phyloP scores from a whole-genome alignment of 768 basidiomycete genomes.

The Megacollybia marginata region DNA sequence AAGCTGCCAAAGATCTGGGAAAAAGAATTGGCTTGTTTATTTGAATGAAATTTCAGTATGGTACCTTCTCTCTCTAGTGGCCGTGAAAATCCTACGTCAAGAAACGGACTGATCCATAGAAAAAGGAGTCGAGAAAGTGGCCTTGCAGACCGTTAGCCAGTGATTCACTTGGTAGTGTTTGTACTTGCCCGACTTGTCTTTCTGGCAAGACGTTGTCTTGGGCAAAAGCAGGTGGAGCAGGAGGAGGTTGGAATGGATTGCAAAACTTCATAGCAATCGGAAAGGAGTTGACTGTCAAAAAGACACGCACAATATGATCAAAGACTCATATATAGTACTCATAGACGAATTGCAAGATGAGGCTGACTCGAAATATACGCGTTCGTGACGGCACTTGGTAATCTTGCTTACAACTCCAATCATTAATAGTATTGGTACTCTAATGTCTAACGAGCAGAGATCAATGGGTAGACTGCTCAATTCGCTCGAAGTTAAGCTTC shows the following conservation, averaged over 20 bases:
- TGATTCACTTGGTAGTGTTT: neutral
- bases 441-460: too few relatives aligned
- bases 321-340: too few relatives aligned
- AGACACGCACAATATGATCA: too few relatives aligned
- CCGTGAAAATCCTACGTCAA: conserved; percentile 50
- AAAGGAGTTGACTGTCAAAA: too few relatives aligned
- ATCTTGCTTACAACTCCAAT: too few relatives aligned
- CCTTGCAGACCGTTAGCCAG: conserved; percentile 18
- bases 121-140: conserved; percentile 39
- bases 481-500: too few relatives aligned
- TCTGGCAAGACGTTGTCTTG: conserved; percentile 12
- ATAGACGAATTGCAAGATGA: too few relatives aligned
- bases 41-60: neutral
- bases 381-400: too few relatives aligned
- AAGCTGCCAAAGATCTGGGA: conserved; percentile 47
- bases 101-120: conserved; percentile 47
- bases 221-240: conserved; percentile 15
- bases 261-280: neutral
- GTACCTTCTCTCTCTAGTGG: conserved; percentile 51
- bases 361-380: too few relatives aligned
- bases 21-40: neutral
- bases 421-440: too few relatives aligned
- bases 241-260: conserved; percentile 12
- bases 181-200: conserved; percentile 26
- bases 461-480: too few relatives aligned